Base-by-base conservation (phyloP, 257 asterid genomes). In the Solanum chaucha region DNA sequence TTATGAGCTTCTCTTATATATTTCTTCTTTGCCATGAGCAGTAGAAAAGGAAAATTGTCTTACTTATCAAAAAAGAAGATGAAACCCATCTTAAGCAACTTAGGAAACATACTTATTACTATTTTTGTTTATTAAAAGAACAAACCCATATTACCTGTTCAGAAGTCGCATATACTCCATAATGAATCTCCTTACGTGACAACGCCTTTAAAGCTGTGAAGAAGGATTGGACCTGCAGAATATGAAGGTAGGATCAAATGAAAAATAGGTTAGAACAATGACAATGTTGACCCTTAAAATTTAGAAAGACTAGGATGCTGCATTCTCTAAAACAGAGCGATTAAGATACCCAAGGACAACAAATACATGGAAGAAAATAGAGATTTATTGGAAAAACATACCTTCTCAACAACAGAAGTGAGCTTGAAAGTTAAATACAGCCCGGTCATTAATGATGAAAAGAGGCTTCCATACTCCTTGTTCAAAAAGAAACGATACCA, bases 401-500 rank as follows among this genome's bases (percentile, higher is more conserved):
- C 99, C 98, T 96, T 96, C 92, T 96, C 99, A 51, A 96, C 97
- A 67, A 96, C 92, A 86, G 99, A 96, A 32, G 98, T 96, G 86
- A 96, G 97, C 93, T 96, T 96, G 92, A 96, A 95, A 68, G 99
- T 96, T 86, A 95, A 87, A 90, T 96, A 96, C 85, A 96, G 89
- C 87, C 99, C 98, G 10, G 99, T 96, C 90, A 92, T 93, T 40
- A 96, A 92, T 64, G 99, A 93, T 40, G 99, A 96, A 89, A 96
- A 96, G 85, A 96, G 96, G 89, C 97, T 95, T 86, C 99, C 99
- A 72, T 95, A 96, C 83, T 95, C 99, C 90, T 95, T 96, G 93
- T 96, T 96, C 92, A 96, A 86, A 85, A 95, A 95, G 95, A 96
- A 96, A 86, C 98, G 94, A 86, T 96, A 96, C 98, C 99, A 96